Conservation (phyloP, 1,284 basidiomycete genomes). For the Neonothopanus nambi region DNA sequence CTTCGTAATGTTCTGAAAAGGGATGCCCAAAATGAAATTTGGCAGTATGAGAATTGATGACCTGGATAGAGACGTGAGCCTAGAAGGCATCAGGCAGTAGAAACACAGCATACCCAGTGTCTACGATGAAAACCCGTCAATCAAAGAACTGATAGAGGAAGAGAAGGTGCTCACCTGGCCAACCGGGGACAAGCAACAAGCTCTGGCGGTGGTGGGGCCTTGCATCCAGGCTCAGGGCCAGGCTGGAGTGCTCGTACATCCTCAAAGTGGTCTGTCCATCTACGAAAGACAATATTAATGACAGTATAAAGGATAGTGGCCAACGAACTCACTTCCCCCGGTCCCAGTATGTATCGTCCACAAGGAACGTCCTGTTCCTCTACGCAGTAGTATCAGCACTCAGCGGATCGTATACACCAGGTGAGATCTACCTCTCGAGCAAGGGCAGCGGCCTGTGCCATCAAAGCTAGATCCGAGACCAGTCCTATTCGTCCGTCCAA, state of each 20-base stretch:
- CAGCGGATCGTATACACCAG: not conserved
- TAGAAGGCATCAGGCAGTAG: too few species aligned
- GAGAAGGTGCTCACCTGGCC: slow-evolving; percentile 46
- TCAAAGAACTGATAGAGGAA: slow-evolving; percentile 10
- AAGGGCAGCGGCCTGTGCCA: slow-evolving; percentile 65
- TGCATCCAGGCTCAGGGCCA: slow-evolving; percentile 65
- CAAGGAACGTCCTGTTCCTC: slow-evolving; percentile 53
- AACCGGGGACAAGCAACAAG: slow-evolving; percentile 71
- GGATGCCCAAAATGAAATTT: slow-evolving; percentile 60
- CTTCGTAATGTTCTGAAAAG: slow-evolving; percentile 58
- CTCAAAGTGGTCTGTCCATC: slow-evolving; percentile 69
- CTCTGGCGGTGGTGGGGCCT: slow-evolving; percentile 60
- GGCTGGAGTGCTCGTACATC: slow-evolving; percentile 56
- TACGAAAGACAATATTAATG: slow-evolving; percentile 24
- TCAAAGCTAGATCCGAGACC: slow-evolving; percentile 59
- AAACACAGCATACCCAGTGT: slow-evolving; percentile 54
- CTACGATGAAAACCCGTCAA: slow-evolving; percentile 32
- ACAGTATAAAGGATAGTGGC: slow-evolving; percentile 1
- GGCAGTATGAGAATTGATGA: slow-evolving; percentile 62
- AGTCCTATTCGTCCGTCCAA: slow-evolving; percentile 66
- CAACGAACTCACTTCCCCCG: slow-evolving; percentile 55
- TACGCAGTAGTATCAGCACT: slow-evolving; percentile 21
- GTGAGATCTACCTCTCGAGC: slow-evolving; percentile 53
- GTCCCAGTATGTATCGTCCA: slow-evolving; percentile 65
- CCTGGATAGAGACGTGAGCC: slow-evolving; percentile 31